Conservation (phyloP, 768 basidiomycete genomes). For the Lanmaoa pseudosensibilis region DNA sequence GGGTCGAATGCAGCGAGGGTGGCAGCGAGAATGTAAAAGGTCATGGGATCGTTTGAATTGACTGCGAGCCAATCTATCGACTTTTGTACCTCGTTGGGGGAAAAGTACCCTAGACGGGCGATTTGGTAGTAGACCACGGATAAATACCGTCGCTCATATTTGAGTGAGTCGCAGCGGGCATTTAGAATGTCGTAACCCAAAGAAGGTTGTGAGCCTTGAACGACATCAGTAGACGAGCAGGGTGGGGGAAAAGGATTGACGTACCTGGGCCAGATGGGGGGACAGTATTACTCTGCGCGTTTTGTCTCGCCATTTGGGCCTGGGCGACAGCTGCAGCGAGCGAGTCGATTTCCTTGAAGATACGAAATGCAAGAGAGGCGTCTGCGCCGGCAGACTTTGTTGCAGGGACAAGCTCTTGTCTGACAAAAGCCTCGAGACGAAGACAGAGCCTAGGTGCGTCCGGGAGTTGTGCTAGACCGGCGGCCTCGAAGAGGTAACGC, state of each 20-base stretch:
- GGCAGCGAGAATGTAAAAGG: constrained; percentile 65
- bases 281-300: constrained; percentile 57
- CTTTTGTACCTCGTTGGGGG: constrained; percentile 57
- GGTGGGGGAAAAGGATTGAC: not conserved
- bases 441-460: constrained; percentile 49
- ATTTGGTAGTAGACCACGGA: constrained; percentile 63
- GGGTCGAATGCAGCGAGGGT: constrained; percentile 68
- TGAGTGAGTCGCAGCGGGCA: constrained; percentile 70
- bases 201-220: constrained; percentile 41
- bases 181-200: constrained; percentile 68
- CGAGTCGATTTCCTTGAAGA: constrained; percentile 65
- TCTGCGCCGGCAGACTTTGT: constrained; percentile 36
- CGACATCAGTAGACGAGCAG: constrained; percentile 2
- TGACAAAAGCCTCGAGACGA: constrained; percentile 56
- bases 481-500: constrained; percentile 63
- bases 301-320: constrained; percentile 58
- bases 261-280: constrained; percentile 56
- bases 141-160: constrained; percentile 69
- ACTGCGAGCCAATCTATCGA: constrained; percentile 70
- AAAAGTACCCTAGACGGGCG: constrained; percentile 60
- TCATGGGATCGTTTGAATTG: constrained; percentile 67
- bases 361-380: constrained; percentile 48
- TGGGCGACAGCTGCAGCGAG: constrained; percentile 53
- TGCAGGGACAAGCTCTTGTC: constrained; percentile 51
- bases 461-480: constrained; percentile 46